Percentiles rank a stretch among this genome's conserved stretches.
phyloP scores from a whole-genome alignment of 1,284 basidiomycete species.

The Jaminaea rosea region DNA sequence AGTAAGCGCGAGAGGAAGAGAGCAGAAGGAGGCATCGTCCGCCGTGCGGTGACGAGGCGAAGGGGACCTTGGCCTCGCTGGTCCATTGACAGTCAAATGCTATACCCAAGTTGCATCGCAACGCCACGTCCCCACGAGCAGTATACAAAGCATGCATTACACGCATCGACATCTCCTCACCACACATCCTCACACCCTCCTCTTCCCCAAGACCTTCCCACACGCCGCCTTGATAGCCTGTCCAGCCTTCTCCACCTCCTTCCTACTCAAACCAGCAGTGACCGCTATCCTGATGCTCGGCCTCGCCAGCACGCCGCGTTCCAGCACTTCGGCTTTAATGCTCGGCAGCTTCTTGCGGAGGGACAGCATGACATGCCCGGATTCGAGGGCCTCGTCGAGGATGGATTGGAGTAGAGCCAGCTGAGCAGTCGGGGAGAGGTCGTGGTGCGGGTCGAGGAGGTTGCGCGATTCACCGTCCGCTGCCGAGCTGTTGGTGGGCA shows the following conservation, averaged over 20 bases:
- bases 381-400: conserved; percentile 31
- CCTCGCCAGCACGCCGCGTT: conserved; percentile 46
- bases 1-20: too few relatives aligned
- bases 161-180: too few relatives aligned
- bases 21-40: too few relatives aligned
- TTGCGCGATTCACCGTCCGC: conserved; percentile 5
- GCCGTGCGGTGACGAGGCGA: too few relatives aligned
- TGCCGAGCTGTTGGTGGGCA: conserved; percentile 10
- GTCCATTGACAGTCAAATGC: too few relatives aligned
- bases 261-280: conserved; percentile 66
- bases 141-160: too few relatives aligned
- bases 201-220: conserved; percentile 57
- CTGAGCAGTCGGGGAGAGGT: conserved; percentile 31
- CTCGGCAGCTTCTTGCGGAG: conserved; percentile 28
- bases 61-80: too few relatives aligned
- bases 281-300: conserved; percentile 82
- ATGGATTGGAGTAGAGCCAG: conserved; percentile 30
- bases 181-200: too few relatives aligned
- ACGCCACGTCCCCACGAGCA: too few relatives aligned
- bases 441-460: conserved; percentile 13
- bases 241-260: conserved; percentile 84
- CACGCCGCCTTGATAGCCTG: conserved; percentile 65
- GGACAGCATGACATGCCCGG: conserved; percentile 33
- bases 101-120: too few relatives aligned
- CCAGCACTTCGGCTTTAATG: conserved; percentile 30